Conservation (phyloP, 768 basidiomycete genomes). For the Rhodocollybia butyracea region DNA sequence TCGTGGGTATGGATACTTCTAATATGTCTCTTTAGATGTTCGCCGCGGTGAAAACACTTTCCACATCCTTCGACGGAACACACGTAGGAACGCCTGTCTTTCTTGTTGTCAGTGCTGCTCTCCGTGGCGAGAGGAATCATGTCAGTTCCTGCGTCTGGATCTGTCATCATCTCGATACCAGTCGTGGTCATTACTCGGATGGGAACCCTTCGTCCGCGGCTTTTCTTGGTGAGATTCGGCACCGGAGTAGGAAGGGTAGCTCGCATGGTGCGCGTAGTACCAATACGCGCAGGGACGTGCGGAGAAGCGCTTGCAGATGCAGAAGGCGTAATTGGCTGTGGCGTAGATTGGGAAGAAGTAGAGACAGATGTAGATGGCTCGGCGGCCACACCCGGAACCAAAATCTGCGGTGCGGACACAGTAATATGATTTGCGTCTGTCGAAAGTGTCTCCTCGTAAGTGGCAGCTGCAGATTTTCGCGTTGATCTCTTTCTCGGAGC, state of each 20-base stretch:
- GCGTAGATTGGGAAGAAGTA: neutral
- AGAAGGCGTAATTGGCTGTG: neutral
- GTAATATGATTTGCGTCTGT: too few relatives aligned
- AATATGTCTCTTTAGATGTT: conserved; percentile 82
- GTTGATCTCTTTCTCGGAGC: neutral
- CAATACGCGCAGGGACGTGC: conserved; percentile 4
- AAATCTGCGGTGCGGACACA: neutral
- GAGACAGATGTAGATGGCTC: neutral
- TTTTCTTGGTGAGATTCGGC: conserved; percentile 62
- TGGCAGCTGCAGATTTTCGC: neutral
- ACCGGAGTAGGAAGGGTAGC: conserved; percentile 43
- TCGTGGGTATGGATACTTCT: conserved; percentile 80
- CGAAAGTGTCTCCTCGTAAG: neutral
- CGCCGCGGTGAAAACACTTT: conserved; percentile 75
- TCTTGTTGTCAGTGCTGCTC: conserved; percentile 13
- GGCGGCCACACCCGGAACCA: neutral
- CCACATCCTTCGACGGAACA: conserved; percentile 72
- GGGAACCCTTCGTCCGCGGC: conserved; percentile 58
- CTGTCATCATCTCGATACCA: conserved; percentile 6
- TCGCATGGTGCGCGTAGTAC: conserved; percentile 5
- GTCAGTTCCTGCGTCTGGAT: too few relatives aligned
- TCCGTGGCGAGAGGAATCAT: conserved; percentile 9
- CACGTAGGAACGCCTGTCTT: conserved; percentile 47
- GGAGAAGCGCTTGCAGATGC: neutral
- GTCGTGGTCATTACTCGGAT: conserved; percentile 8